Conservation (phyloP, 371 early-diverging fungal genomes). For the Choanephora cucurbitarum region DNA sequence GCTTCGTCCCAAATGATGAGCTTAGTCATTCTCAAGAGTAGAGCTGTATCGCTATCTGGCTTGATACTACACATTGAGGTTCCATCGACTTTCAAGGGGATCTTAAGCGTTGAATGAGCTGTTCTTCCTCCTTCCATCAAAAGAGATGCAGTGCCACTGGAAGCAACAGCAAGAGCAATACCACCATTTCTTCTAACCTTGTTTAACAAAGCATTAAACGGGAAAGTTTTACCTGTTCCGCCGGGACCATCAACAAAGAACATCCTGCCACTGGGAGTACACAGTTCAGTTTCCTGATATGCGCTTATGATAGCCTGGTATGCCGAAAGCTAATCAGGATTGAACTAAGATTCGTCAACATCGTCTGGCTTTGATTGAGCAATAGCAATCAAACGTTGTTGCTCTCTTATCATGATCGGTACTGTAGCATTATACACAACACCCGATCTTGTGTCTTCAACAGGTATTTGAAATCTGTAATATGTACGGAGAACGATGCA, state of each 20-base stretch:
- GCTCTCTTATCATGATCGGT: no score
- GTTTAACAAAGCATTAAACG: background rate
- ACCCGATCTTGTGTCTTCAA: no score
- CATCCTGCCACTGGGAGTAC: no score
- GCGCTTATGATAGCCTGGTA: no score
- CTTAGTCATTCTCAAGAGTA: slow-evolving; percentile 5
- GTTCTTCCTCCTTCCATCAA: slow-evolving; percentile 25
- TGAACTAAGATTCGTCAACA: no score
- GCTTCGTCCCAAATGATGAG: slow-evolving; percentile 31
- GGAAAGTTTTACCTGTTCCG: slow-evolving; percentile 11
- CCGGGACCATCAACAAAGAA: slow-evolving; percentile 23
- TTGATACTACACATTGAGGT: slow-evolving; percentile 16
- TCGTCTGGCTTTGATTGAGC: no score
- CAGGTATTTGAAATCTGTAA: background rate
- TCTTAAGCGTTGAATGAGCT: slow-evolving; percentile 19
- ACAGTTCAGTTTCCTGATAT: no score
- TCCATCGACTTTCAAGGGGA: slow-evolving; percentile 5
- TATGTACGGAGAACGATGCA: no score
- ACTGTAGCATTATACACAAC: no score
- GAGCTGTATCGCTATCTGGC: background rate
- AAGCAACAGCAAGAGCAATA: slow-evolving; percentile 11
- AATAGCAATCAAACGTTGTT: no score
- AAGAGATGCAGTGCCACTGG: slow-evolving; percentile 29
- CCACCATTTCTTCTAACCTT: background rate
- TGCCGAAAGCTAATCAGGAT: background rate